Conservation (phyloP, 1,284 basidiomycete species). For the Trametes hirsuta region DNA sequence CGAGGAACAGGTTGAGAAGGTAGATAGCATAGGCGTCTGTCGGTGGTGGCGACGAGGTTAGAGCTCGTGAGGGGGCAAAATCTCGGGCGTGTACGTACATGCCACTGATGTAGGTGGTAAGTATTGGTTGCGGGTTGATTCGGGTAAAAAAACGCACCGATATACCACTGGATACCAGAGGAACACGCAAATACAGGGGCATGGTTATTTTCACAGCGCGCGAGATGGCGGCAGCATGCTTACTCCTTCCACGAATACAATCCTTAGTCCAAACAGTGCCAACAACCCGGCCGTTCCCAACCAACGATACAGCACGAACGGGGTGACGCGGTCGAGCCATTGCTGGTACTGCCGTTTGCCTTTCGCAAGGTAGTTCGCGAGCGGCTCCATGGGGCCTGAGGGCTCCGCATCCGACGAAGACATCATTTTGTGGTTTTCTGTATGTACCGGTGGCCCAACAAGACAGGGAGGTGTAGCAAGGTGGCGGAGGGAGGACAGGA, state of each 20-base stretch:
- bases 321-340: conserved; percentile 89
- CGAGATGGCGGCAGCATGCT: conserved; percentile 41
- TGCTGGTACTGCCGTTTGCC: conserved; percentile 78
- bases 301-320: conserved; percentile 90
- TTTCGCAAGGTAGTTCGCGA: conserved; percentile 52
- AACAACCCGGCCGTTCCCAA: conserved; percentile 76
- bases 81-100: conserved; percentile 51
- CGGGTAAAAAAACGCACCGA: conserved; percentile 53
- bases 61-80: neutral
- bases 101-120: conserved; percentile 49
- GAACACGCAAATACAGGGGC: neutral
- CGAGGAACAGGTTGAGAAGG: conserved; percentile 87
- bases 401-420: conserved; percentile 45
- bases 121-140: neutral
- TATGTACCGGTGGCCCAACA: neutral
- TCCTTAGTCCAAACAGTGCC: conserved; percentile 82
- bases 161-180: conserved; percentile 78
- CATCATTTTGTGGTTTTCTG: conserved; percentile 36
- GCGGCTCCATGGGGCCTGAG: conserved; percentile 55
- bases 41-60: conserved; percentile 38
- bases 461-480: neutral
- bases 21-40: conserved; percentile 90
- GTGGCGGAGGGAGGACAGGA: conserved; percentile 3
- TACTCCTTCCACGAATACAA: conserved; percentile 89
- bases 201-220: neutral